phyloP scores from a whole-genome alignment of 768 basidiomycete species.

The Boletales sp. region DNA sequence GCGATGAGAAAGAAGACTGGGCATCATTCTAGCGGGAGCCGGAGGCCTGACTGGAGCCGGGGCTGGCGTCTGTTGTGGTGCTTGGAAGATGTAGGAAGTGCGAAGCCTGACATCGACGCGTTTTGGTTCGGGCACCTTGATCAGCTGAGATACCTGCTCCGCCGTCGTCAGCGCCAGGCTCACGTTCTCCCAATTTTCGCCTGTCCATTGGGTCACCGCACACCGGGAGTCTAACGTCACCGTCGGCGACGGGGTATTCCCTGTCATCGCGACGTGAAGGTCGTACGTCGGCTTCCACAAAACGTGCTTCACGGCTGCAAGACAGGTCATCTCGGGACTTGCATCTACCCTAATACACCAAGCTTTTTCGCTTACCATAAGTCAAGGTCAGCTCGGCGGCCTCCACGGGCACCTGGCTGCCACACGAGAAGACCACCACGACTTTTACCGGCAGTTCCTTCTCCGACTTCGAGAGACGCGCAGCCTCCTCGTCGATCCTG shows the following conservation, averaged over 20 bases:
- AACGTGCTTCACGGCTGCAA: constrained; percentile 13
- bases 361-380: constrained; percentile 10
- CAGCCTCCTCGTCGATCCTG: constrained; percentile 11
- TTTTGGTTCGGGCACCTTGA: constrained; percentile 22
- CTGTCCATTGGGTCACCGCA: constrained; percentile 25
- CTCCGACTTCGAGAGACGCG: constrained; percentile 1
- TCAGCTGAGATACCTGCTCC: constrained; percentile 11
- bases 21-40: too few species aligned
- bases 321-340: neutral
- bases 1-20: too few species aligned
- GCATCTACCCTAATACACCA: too few species aligned
- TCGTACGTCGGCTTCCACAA: constrained; percentile 21
- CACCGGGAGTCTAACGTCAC: constrained; percentile 28
- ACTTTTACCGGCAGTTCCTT: neutral
- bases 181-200: constrained; percentile 30
- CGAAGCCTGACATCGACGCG: constrained; percentile 10
- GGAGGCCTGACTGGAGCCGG: too few species aligned
- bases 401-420: constrained; percentile 1
- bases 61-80: too few species aligned
- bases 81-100: too few species aligned
- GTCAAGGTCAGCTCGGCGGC: constrained; percentile 13
- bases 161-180: constrained; percentile 25
- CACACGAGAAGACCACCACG: constrained; percentile 7
- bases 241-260: constrained; percentile 11
- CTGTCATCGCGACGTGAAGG: constrained; percentile 9